Base-by-base conservation (phyloP, 2,329 filamentous ascomycete species). In the Epichloe sibirici region DNA sequence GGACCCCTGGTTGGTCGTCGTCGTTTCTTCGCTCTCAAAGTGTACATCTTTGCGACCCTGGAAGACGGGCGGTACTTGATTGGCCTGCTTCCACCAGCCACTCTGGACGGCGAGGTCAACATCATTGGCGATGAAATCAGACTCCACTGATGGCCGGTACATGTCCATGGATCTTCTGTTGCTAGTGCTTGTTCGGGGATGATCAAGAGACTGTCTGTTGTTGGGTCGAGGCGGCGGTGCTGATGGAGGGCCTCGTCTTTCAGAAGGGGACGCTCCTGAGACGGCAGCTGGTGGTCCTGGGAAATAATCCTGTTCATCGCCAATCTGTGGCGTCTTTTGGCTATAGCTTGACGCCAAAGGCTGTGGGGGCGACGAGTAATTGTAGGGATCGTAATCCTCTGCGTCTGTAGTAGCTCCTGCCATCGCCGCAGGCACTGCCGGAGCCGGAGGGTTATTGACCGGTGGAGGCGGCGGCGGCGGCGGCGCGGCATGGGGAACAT, bases 81-180 rank as follows among this genome's bases (percentile, higher is more conserved):
- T 87, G 11, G 85, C 76, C 62, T 90, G 83, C 39, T 85, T 81
- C 90, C 91, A 98, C 93, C 93, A 98, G 49, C 84, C 79, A 17
- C 82, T 86, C 48, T 78, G 76, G 45, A 79, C 74, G 12, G 81
- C 83, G 39, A 97, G 74, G 62, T 97, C 90, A 52, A 97, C 70
- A 55, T 97, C 90, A 52, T 83, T 84, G 42, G 93, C 93, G 56
- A 97, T 91, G 63, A 83, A 94, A 1, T 89, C 88, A 45, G 85
- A 82, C 58, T 91, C 88, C 66, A 83, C 77, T 5, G 84, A 85
- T 21, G 88, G 84, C 46, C 91, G 81, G 40, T 78, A 69, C 52
- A 86, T 73, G 58, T 98, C 93, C 68, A 87, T 81, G 3, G 90
- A 95, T 40, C 78, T 69, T 45, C 77, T 70, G 13, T 62, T 67